Evolutionary conservation across 495 filamentous ascomycete species (phyloP), one percentile per base, ranked within the genome.

Genomic region (Terfezia claveryi): DNA sequence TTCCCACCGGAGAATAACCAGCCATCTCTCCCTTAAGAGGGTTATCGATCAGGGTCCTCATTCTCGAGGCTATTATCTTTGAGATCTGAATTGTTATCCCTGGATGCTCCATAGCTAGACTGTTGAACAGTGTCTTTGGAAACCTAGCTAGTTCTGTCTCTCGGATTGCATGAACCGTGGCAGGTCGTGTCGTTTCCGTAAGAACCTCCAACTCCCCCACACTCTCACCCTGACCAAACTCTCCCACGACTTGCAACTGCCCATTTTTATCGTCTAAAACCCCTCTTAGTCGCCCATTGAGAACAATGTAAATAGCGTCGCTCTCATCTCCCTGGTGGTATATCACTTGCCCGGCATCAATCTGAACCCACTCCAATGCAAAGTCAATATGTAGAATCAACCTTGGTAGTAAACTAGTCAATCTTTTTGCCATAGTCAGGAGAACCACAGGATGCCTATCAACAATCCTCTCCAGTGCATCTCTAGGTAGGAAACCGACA

Each of bases 51-150:
- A 95, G 62, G 32, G 85, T 76, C 55, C 89, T 76, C 91, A 96
- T 98, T 10, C 92, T 78, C 41, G 88, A 85, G 0, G 91, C 91
- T 63, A 98, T 95, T 57, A 98, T 87, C 68, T 95, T 98, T 4
- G 92, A 96, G 11, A 98, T 93, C 68, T 95, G 93, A 58, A 98
- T 96, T 0, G 91, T 96, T 65, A 98, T 95, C 16, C 87, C 92
- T 8, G 92, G 89, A 64, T 98, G 92, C 66, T 96, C 92, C 62
- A 89, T 80, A 0, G 92, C 91, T 7, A 98, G 75, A 64, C 88
- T 96, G 69, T 98, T 98, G 74, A 98, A 98, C 1, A 98, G 72
- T 1, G 85, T 94, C 53, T 87, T 85, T 8, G 91, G 91, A 57
- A 98, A 92, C 57, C 93, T 95, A 44, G 92, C 92, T 27, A 98